These are phyloP conservation scores for Camellia sinensis DNA, from an alignment of 148 eudicot species.

Conservation along the genomic window DNA sequence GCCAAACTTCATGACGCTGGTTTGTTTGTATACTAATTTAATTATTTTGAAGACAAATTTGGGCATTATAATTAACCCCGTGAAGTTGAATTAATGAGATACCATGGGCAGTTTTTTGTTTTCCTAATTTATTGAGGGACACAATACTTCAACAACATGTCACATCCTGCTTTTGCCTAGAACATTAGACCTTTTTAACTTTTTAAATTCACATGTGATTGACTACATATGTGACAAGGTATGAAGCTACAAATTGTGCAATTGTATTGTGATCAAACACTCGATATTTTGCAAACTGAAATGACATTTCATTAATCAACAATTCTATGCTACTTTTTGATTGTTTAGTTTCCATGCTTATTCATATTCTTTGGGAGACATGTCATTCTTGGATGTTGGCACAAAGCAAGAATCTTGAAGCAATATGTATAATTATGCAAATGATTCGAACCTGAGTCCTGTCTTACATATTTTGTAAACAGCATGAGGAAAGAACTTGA, in stretches of 20 bases:
- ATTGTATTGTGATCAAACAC: not conserved
- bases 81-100: too few species aligned
- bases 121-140: too few species aligned
- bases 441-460: not conserved
- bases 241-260: not conserved
- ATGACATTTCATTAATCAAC: not conserved
- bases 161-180: not conserved
- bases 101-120: too few species aligned
- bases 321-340: not conserved
- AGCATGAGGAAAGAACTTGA: not conserved
- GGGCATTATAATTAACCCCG: not conserved
- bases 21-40: conserved; percentile 9
- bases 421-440: not conserved
- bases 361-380: not conserved
- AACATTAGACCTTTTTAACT: not conserved
- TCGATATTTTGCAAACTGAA: not conserved
- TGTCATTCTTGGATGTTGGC: not conserved
- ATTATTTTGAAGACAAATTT: not conserved
- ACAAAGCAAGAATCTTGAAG: not conserved
- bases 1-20: conserved; percentile 1
- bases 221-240: not conserved
- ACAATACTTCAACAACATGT: not conserved
- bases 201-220: not conserved
- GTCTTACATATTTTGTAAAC: not conserved
- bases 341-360: not conserved